Conservation (phyloP, 2,329 filamentous ascomycete species). For the Fusarium keratoplasticum region DNA sequence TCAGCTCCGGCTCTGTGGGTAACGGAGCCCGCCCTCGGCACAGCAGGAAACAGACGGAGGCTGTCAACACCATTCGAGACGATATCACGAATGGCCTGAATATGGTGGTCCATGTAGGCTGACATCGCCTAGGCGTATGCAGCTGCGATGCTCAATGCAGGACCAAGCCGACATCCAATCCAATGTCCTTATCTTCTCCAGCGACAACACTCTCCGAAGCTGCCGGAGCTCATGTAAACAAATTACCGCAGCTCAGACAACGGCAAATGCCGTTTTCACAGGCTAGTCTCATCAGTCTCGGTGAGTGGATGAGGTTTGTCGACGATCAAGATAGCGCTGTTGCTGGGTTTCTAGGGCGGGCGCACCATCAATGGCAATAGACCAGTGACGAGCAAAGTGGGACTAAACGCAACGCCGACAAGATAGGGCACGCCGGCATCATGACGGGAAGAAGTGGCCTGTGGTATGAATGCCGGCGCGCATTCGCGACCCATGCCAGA, state of each 20-base stretch:
- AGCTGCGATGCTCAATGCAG: neutral
- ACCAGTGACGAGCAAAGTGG: neutral
- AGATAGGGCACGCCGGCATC: neutral
- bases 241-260: neutral
- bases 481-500: neutral
- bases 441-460: neutral
- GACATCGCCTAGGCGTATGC: neutral
- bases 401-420: neutral
- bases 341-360: constrained; percentile 10
- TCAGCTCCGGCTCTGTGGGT: neutral
- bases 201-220: neutral
- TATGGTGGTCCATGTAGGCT: neutral
- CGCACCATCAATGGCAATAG: constrained; percentile 25
- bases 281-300: constrained; percentile 7
- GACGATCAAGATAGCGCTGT: neutral
- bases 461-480: neutral
- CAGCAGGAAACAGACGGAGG: neutral
- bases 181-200: neutral
- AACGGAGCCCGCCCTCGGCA: neutral
- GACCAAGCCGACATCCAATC: neutral
- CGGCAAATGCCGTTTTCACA: neutral
- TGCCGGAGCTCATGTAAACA: neutral
- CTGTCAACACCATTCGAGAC: neutral
- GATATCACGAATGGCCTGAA: neutral
- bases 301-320: constrained; percentile 21